Conservation (phyloP, 495 filamentous ascomycete species). For the Letharia lupina region DNA sequence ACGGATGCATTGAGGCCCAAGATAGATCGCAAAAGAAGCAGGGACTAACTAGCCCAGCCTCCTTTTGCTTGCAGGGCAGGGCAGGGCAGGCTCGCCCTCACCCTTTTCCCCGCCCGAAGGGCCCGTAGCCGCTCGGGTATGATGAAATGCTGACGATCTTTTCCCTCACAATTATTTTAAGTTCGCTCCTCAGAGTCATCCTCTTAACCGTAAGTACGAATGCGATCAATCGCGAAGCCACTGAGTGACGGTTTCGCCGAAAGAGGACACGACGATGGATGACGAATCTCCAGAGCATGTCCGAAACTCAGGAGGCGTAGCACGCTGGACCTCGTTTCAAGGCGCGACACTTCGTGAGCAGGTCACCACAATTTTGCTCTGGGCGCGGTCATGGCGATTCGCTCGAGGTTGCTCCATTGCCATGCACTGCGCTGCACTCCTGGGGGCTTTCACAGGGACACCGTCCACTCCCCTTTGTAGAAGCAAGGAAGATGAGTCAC, state of each 20-base stretch:
- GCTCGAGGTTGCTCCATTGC: neutral
- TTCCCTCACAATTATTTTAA: neutral
- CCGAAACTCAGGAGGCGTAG: neutral
- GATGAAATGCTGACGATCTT: slow-evolving; percentile 1
- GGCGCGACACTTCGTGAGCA: neutral
- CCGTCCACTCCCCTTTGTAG: neutral
- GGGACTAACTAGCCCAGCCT: neutral
- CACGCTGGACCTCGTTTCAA: neutral
- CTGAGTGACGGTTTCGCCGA: neutral
- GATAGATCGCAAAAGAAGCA: slow-evolving; percentile 1
- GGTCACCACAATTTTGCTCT: neutral
- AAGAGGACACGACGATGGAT: neutral
- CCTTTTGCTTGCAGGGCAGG: neutral
- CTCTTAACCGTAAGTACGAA: neutral
- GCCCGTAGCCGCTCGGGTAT: slow-evolving; percentile 4
- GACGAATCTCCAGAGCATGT: neutral
- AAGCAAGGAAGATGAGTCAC: slow-evolving; percentile 1
- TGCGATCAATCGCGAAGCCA: slow-evolving; percentile 1
- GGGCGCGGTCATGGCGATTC: neutral
- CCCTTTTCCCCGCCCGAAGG: slow-evolving; percentile 4
- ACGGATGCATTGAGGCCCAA: slow-evolving; percentile 7
- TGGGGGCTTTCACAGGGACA: neutral
- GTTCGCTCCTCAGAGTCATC: neutral
- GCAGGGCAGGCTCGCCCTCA: neutral
- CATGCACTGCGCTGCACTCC: neutral